phyloP scores from a whole-genome alignment of 108 stramenopile species.

The Conticribra guillardii region DNA sequence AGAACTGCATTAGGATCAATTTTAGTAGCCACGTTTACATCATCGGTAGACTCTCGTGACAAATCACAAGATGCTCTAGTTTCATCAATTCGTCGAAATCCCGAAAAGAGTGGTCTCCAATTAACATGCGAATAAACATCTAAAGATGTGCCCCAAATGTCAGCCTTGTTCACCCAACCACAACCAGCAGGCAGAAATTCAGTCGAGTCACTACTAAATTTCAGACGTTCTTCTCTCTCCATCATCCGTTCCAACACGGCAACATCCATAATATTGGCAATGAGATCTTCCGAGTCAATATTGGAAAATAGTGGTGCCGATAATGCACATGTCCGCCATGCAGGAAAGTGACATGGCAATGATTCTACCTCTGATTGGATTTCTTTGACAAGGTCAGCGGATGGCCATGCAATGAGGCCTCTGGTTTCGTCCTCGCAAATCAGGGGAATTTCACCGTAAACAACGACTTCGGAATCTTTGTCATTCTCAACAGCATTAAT shows the following conservation, averaged over 20 bases:
- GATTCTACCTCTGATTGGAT: slow-evolving; percentile 4
- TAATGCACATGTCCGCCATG: slow-evolving; percentile 28
- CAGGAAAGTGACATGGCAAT: slow-evolving; percentile 11
- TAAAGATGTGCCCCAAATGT: slow-evolving; percentile 32
- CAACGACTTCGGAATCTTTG: not conserved
- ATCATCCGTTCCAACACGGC: slow-evolving; percentile 26
- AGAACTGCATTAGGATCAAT: slow-evolving; percentile 66
- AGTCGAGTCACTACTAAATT: not conserved
- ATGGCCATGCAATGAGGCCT: slow-evolving; percentile 17
- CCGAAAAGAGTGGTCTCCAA: slow-evolving; percentile 18
- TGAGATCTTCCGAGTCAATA: slow-evolving; percentile 16
- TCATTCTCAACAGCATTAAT: too few relatives aligned
- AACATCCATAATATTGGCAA: slow-evolving; percentile 33
- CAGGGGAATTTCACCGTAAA: not conserved
- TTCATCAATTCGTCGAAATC: slow-evolving; percentile 5
- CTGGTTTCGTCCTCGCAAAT: not conserved
- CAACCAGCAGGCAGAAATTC: not conserved
- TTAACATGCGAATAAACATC: slow-evolving; percentile 29
- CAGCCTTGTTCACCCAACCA: slow-evolving; percentile 29
- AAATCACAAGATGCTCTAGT: not conserved
- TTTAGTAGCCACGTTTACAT: not conserved
- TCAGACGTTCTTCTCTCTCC: slow-evolving; percentile 10
- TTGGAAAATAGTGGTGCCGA: slow-evolving; percentile 19
- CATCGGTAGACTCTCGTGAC: not conserved
- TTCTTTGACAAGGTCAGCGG: slow-evolving; percentile 1